Evolutionary conservation across 768 basidiomycete species (phyloP).

Genomic region (Mycena olivaceomarginata): DNA sequence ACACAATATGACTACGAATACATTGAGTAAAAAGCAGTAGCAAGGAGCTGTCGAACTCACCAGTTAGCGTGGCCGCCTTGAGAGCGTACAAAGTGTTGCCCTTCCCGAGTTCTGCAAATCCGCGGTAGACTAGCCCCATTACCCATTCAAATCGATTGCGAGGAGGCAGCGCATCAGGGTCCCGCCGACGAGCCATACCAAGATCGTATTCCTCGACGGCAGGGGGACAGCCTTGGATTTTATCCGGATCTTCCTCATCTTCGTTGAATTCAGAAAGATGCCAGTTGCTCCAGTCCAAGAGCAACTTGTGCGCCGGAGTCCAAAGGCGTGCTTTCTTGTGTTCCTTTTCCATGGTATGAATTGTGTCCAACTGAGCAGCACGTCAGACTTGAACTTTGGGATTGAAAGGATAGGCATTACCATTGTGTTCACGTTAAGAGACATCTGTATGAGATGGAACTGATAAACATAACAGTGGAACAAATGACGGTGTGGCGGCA

Average conservation of each 20-base stretch:
- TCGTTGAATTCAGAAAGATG: conserved; percentile 64
- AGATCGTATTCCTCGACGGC: conserved; percentile 65
- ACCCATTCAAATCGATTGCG: conserved; percentile 72
- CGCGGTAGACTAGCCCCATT: conserved; percentile 67
- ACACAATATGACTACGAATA: conserved; percentile 69
- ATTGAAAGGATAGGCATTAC: conserved; percentile 49
- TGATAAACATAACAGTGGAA: conserved; percentile 88
- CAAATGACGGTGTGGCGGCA: conserved; percentile 80
- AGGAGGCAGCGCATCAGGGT: conserved; percentile 87
- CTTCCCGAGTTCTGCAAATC: conserved; percentile 61
- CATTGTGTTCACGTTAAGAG: conserved; percentile 62
- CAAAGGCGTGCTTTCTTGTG: conserved; percentile 68
- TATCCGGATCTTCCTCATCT: conserved; percentile 87
- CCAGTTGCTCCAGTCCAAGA: conserved; percentile 65
- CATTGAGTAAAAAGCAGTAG: neutral
- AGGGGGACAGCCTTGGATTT: conserved; percentile 74
- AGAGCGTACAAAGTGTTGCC: conserved; percentile 83
- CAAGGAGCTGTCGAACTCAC: conserved; percentile 53
- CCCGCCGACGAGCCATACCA: conserved; percentile 73
- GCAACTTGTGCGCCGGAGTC: conserved; percentile 70
- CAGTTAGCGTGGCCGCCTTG: conserved; percentile 81
- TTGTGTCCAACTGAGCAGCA: conserved; percentile 71
- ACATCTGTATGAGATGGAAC: conserved; percentile 67
- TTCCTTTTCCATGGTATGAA: conserved; percentile 72
- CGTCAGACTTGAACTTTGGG: neutral